Percentiles rank a stretch among this genome's conserved stretches.
phyloP scores from a whole-genome alignment of 495 filamentous ascomycete genomes.

The Sordaria brevicollis region DNA sequence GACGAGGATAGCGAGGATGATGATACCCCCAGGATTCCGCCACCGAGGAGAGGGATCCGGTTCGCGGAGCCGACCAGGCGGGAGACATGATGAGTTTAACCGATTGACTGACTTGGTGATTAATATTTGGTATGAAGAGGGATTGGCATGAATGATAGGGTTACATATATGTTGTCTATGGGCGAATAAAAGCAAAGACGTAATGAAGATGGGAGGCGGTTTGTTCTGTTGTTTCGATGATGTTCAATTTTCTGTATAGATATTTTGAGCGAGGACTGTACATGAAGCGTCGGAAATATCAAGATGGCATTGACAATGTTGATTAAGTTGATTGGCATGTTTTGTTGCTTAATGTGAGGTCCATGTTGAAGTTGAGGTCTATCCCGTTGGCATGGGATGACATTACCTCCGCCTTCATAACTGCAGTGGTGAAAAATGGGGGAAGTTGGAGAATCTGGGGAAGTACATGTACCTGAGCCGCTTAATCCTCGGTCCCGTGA shows the following conservation, averaged over 20 bases:
- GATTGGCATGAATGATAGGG: background rate
- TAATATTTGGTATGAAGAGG: background rate
- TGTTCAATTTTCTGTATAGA: background rate
- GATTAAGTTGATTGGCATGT: background rate
- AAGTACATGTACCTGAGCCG: background rate
- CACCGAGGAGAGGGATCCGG: slow-evolving; percentile 30
- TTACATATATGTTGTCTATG: background rate
- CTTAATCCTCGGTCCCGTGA: background rate
- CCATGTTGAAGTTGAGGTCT: background rate
- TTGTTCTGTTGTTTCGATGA: background rate
- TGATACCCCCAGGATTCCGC: slow-evolving; percentile 39
- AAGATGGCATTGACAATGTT: background rate
- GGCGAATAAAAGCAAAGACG: background rate
- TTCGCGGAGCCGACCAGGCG: slow-evolving; percentile 32
- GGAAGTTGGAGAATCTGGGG: background rate
- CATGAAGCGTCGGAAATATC: background rate
- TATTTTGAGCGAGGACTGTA: background rate
- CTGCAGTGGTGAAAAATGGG: background rate
- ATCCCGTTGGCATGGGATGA: background rate
- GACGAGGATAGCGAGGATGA: slow-evolving; percentile 56
- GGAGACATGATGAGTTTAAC: slow-evolving; percentile 3
- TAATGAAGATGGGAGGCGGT: background rate
- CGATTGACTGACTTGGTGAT: background rate
- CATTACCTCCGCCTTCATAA: background rate
- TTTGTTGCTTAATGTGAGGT: background rate